These are phyloP conservation scores for Saitozyma sp. DNA, from an alignment of 768 basidiomycete genomes.

Conservation along the genomic window DNA sequence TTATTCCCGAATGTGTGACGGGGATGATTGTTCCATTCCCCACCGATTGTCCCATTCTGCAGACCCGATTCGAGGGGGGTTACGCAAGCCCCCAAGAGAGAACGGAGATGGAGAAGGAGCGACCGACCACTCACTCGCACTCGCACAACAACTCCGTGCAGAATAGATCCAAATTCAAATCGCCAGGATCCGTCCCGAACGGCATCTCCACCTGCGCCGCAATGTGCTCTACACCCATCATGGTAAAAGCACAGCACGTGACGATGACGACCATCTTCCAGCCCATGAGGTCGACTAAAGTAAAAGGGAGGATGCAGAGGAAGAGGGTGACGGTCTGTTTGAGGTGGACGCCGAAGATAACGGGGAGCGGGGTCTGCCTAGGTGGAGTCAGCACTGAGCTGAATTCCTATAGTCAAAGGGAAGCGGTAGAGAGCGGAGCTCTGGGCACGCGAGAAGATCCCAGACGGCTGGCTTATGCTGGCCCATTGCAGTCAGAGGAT, in stretches of 20 bases:
- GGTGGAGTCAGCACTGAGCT: too few relatives aligned
- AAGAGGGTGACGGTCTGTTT: slow-evolving; percentile 95
- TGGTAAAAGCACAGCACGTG: slow-evolving; percentile 58
- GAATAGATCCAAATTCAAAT: slow-evolving; percentile 65
- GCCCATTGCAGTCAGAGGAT: neutral
- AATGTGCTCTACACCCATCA: slow-evolving; percentile 72
- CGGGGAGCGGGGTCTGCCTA: slow-evolving; percentile 40
- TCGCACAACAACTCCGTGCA: slow-evolving; percentile 85
- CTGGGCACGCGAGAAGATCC: too few relatives aligned
- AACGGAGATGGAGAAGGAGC: neutral
- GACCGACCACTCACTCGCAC: slow-evolving; percentile 60
- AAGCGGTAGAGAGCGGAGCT: too few relatives aligned
- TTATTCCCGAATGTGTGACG: too few relatives aligned
- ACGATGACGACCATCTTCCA: slow-evolving; percentile 84
- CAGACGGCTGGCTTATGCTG: too few relatives aligned
- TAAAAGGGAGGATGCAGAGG: slow-evolving; percentile 85
- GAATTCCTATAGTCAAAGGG: too few relatives aligned
- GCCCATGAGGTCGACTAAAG: slow-evolving; percentile 73
- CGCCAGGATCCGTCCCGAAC: slow-evolving; percentile 63
- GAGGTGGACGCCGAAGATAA: slow-evolving; percentile 68
- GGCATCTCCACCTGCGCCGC: slow-evolving; percentile 95
- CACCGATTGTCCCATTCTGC: too few relatives aligned
- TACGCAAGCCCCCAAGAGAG: neutral
- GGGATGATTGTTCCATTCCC: too few relatives aligned
- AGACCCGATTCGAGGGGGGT: too few relatives aligned